Conservation (phyloP, 306 rosid genomes). For the Vigna reflexopilosa region DNA sequence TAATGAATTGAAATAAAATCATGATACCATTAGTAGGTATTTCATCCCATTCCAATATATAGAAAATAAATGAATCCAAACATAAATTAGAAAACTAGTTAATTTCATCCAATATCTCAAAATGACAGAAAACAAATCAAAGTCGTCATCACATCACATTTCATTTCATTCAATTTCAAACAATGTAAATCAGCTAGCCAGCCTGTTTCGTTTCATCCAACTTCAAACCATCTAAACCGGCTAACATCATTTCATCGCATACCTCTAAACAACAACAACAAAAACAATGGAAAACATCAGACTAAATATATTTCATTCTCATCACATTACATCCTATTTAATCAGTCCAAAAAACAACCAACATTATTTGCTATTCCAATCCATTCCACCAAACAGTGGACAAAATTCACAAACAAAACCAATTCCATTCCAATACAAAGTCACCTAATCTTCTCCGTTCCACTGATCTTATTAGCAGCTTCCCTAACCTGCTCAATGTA, state of each 20-base stretch:
- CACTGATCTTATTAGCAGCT: slow-evolving; percentile 77
- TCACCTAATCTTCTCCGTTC: slow-evolving; percentile 71
- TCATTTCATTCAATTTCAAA: background rate
- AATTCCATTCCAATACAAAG: background rate
- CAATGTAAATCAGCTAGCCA: background rate
- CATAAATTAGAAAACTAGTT: too few relatives aligned
- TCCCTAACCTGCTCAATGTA: slow-evolving; percentile 78
- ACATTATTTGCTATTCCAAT: slow-evolving; percentile 6
- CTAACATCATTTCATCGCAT: background rate
- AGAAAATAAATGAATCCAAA: background rate
- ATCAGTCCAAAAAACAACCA: background rate
- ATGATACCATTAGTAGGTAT: background rate
- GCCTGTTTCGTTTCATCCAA: background rate
- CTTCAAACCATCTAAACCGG: background rate
- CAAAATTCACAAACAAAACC: slow-evolving; percentile 11
- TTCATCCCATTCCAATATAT: background rate
- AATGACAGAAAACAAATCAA: background rate
- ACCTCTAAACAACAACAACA: background rate
- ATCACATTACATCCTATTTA: background rate
- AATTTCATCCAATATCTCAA: background rate
- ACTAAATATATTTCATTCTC: background rate
- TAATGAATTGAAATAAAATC: background rate
- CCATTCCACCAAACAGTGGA: background rate
- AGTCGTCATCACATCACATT: background rate
- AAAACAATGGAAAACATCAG: background rate